Percentiles rank a stretch among this genome's conserved stretches.
Conservation (phyloP, 139 green algal genomes). For the Ettlia oleoabundans region DNA sequence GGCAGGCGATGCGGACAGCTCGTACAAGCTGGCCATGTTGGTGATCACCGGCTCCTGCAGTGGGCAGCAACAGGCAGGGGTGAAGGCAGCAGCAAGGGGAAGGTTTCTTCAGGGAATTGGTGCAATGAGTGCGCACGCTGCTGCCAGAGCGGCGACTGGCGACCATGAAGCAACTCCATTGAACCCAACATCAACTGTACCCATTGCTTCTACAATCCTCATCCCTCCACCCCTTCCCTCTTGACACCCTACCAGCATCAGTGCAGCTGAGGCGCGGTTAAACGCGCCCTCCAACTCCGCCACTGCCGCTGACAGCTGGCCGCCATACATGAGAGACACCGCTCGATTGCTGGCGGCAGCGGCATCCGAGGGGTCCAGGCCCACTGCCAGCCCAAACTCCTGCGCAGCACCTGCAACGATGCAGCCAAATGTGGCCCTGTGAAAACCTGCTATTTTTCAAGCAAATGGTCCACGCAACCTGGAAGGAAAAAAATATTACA, state of each 20-base stretch:
- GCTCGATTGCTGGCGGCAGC: conserved; percentile 37
- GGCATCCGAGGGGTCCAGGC: conserved; percentile 2
- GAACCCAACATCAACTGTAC: no score
- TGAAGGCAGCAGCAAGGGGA: background rate
- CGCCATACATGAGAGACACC: conserved; percentile 37
- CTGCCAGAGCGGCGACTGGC: no score
- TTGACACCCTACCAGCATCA: background rate
- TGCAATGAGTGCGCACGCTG: no score
- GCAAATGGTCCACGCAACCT: no score
- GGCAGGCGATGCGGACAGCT: conserved; percentile 3
- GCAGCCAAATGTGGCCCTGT: no score
- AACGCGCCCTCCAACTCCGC: conserved; percentile 15
- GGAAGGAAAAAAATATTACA: no score
- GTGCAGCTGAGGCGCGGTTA: background rate
- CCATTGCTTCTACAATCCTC: background rate
- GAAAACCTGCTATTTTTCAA: no score
- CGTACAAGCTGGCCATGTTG: conserved; percentile 28
- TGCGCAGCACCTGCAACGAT: conserved; percentile 38
- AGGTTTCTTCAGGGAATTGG: no score
- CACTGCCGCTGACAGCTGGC: conserved; percentile 24
- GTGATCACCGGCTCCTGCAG: conserved; percentile 16
- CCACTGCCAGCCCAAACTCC: conserved; percentile 30
- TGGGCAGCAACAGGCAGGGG: background rate
- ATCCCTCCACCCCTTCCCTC: background rate
- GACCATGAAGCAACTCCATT: no score